Evolutionary conservation across 176 grass and related monocot species (phyloP).

Genomic region (Eragrostis curvula): DNA sequence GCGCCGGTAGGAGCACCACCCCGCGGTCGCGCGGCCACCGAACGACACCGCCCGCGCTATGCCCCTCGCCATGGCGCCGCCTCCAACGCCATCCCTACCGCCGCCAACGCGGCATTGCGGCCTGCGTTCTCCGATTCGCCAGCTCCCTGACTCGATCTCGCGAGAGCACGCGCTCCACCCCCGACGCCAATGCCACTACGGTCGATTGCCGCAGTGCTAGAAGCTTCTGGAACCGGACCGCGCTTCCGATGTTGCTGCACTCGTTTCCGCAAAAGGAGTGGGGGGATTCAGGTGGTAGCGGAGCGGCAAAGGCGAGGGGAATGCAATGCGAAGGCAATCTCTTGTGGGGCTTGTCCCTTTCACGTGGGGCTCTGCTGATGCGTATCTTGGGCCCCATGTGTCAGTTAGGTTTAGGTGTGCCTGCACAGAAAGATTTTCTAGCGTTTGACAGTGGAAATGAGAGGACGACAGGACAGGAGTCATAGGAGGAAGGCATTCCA

Average conservation of each 20-base stretch:
- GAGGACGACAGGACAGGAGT: not conserved
- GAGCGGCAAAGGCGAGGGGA: not conserved
- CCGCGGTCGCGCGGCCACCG: conserved; percentile 41
- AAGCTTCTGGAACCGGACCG: conserved; percentile 27
- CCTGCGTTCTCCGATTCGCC: conserved; percentile 20
- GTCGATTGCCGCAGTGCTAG: not conserved
- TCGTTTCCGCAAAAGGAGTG: conserved; percentile 13
- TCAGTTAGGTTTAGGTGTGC: not conserved
- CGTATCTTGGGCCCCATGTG: not conserved
- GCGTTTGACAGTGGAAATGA: not conserved
- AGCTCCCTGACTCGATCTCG: conserved; percentile 41
- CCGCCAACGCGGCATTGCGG: conserved; percentile 51
- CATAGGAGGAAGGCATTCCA: not conserved
- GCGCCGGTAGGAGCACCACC: conserved; percentile 78
- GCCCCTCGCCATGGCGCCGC: conserved; percentile 66
- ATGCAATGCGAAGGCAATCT: not conserved
- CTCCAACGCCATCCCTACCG: conserved; percentile 51
- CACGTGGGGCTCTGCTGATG: not conserved
- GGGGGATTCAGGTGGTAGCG: conserved; percentile 4
- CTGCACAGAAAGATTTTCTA: not conserved
- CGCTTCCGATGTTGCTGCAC: conserved; percentile 20
- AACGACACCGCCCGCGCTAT: conserved; percentile 48
- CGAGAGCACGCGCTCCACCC: not conserved
- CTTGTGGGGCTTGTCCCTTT: conserved; percentile 9
- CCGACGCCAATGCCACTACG: not conserved